Evolutionary conservation across 495 filamentous ascomycete genomes (phyloP).

Genomic region (Talaromyces ruber): DNA sequence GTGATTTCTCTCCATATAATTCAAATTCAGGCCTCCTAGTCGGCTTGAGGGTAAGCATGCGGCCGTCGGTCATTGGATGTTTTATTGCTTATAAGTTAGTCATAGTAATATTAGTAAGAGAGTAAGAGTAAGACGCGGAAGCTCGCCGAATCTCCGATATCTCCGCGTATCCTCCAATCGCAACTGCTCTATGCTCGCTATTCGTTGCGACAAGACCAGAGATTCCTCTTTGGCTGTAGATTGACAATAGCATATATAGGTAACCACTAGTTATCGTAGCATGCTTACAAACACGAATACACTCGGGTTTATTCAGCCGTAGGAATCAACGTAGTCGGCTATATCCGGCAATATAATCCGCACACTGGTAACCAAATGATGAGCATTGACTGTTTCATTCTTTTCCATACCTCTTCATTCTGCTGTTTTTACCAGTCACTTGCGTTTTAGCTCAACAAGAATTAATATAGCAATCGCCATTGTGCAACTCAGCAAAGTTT

Average conservation of each 20-base stretch:
- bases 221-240: background rate
- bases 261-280: no score
- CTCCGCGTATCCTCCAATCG: background rate
- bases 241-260: background rate
- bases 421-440: background rate
- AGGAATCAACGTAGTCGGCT: background rate
- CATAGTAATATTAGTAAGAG: no score
- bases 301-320: background rate
- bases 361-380: background rate
- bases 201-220: background rate
- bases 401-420: background rate
- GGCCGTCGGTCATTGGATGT: no score
- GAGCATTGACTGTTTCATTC: background rate
- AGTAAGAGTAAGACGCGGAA: background rate
- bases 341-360: background rate
- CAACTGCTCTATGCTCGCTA: background rate
- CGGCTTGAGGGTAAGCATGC: no score
- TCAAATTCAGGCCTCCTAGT: no score
- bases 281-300: background rate
- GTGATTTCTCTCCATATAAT: no score
- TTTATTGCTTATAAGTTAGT: no score
- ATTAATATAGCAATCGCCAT: no score
- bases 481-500: background rate
- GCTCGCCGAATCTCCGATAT: background rate
- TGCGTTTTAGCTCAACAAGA: no score